These are phyloP conservation scores for Priceomyces fermenticarens DNA, from an alignment of 805 yeast species.

Conservation along the genomic window DNA sequence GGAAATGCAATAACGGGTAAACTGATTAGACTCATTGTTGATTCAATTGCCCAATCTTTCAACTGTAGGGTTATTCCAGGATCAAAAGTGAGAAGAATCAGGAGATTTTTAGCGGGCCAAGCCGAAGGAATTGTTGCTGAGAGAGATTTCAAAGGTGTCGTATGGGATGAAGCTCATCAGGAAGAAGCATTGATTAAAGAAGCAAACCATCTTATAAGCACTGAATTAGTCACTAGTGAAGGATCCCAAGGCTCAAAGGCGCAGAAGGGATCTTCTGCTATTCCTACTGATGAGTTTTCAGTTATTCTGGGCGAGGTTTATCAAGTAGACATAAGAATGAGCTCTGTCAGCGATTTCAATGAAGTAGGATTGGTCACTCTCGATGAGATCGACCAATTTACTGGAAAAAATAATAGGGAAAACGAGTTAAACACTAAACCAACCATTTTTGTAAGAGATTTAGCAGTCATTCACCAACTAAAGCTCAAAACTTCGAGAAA, in stretches of 20 bases:
- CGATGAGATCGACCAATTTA: conserved; percentile 60
- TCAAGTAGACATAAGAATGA: conserved; percentile 77
- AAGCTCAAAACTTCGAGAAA: conserved; percentile 73
- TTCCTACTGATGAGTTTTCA: conserved; percentile 70
- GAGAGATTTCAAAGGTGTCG: conserved; percentile 88
- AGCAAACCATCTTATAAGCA: conserved; percentile 22
- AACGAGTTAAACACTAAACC: conserved; percentile 56
- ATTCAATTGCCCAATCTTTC: conserved; percentile 80
- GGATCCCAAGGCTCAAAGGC: conserved; percentile 5
- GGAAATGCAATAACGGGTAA: conserved; percentile 58
- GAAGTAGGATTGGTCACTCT: conserved; percentile 69
- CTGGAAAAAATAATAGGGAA: conserved; percentile 59
- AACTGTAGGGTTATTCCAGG: conserved; percentile 89
- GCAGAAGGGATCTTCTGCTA: conserved; percentile 44
- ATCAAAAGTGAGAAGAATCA: conserved; percentile 83
- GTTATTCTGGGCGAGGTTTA: conserved; percentile 84
- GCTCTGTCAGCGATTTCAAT: conserved; percentile 52
- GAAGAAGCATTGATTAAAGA: conserved; percentile 54
- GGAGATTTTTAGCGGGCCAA: conserved; percentile 95
- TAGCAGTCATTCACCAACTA: conserved; percentile 74
- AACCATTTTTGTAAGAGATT: conserved; percentile 80
- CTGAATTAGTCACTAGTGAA: conserved; percentile 11
- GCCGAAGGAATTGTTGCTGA: conserved; percentile 90
- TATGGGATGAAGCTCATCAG: conserved; percentile 81
- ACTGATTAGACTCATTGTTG: conserved; percentile 71